phyloP scores from a whole-genome alignment of 495 filamentous ascomycete genomes.

The Aspergillus kassunensis region DNA sequence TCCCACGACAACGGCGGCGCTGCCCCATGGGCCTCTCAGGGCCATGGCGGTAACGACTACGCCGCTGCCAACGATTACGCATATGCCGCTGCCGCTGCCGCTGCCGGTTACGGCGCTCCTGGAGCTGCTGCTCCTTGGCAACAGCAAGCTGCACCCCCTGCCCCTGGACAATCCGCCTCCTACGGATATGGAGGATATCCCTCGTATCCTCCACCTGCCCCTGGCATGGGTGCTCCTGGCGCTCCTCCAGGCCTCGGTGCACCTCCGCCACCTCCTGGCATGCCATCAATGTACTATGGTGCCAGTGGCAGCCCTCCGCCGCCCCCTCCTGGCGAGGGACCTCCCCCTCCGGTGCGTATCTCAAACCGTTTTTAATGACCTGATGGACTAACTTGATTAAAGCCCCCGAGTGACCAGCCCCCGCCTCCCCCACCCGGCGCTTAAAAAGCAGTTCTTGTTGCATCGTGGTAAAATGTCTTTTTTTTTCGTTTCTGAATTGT shows the following conservation, averaged over 20 bases:
- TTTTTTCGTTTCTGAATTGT: not conserved
- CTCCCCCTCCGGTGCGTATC: constrained; percentile 56
- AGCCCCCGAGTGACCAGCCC: constrained; percentile 67
- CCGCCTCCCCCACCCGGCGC: constrained; percentile 52
- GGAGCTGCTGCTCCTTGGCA: constrained; percentile 65
- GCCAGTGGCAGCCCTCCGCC: constrained; percentile 64
- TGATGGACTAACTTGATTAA: constrained; percentile 15
- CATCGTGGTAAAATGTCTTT: not conserved
- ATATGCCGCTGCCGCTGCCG: constrained; percentile 39
- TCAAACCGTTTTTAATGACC: not conserved
- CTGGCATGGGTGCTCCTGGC: constrained; percentile 59
- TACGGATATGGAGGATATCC: constrained; percentile 56
- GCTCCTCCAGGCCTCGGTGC: constrained; percentile 62
- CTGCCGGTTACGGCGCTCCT: constrained; percentile 32
- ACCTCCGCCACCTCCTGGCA: constrained; percentile 66
- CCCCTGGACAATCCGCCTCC: constrained; percentile 44
- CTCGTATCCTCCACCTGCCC: constrained; percentile 50
- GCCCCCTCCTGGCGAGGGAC: constrained; percentile 53
- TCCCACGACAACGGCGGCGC: constrained; percentile 41
- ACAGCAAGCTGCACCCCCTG: constrained; percentile 54
- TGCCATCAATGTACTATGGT: constrained; percentile 63
- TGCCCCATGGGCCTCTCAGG: constrained; percentile 53
- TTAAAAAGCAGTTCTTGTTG: not conserved
- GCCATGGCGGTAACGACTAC: constrained; percentile 48
- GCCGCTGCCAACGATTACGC: constrained; percentile 53